Conservation (phyloP, 257 asterid species). For the Jaltomata sinuosa region DNA sequence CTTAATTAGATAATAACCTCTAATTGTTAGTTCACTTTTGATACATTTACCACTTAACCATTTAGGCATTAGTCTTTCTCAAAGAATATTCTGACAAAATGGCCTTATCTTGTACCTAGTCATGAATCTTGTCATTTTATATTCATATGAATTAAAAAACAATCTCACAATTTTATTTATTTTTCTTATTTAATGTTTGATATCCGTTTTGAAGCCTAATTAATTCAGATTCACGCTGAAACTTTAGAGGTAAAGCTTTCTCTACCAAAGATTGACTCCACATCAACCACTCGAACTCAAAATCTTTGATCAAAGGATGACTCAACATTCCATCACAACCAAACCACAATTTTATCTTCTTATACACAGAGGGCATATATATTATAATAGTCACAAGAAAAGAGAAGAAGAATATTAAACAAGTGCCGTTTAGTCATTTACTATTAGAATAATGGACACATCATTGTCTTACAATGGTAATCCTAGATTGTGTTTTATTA, state of each 20-base stretch:
- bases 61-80: neutral
- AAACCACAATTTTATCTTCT: neutral
- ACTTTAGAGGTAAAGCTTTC: too few relatives aligned
- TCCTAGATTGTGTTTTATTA: constrained; percentile 1
- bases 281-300: too few relatives aligned
- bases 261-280: too few relatives aligned
- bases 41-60: neutral
- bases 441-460: neutral
- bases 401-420: neutral
- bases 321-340: neutral
- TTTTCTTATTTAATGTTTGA: too few relatives aligned
- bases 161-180: too few relatives aligned
- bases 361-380: neutral
- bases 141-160: neutral
- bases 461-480: neutral
- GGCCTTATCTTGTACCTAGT: neutral
- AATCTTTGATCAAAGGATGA: too few relatives aligned
- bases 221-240: too few relatives aligned
- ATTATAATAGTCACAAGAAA: neutral
- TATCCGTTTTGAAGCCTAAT: too few relatives aligned
- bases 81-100: neutral
- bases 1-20: neutral
- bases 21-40: neutral
- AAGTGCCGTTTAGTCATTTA: neutral
- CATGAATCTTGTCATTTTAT: neutral